A percentile compares a stretch with the other conserved stretches of the same genome.
Evolutionary conservation across 441 rosid species (phyloP).

Genomic region (Pelargonium citronellum): DNA sequence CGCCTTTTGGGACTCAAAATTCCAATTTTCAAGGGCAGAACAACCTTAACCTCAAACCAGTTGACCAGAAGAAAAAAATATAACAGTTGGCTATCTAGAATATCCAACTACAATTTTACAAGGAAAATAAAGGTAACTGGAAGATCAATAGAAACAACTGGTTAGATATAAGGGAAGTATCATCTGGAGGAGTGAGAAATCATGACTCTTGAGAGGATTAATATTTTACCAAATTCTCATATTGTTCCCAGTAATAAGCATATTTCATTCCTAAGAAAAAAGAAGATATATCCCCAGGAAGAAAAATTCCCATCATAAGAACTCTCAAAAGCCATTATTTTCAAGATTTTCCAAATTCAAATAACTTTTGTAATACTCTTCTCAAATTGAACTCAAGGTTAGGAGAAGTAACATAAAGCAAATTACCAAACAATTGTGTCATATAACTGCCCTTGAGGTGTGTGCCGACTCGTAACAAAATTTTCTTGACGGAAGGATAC

Average conservation of each 20-base stretch:
- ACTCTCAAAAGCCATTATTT: background rate
- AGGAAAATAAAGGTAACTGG: background rate
- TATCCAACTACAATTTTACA: background rate
- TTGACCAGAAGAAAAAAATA: no score
- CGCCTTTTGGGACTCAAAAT: no score
- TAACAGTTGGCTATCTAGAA: background rate
- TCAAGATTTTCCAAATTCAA: background rate
- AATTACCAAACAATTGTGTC: constrained; percentile 81
- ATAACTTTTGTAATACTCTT: background rate
- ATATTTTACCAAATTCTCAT: background rate
- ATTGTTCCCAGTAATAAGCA: background rate
- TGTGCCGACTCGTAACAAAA: constrained; percentile 44
- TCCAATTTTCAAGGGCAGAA: no score
- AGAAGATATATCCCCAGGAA: background rate
- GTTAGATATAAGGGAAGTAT: no score
- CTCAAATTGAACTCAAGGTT: background rate
- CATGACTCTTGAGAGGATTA: background rate
- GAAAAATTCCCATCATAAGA: background rate
- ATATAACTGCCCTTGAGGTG: constrained; percentile 36
- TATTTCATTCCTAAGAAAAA: background rate
- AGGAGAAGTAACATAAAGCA: constrained; percentile 1
- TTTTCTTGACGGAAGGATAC: constrained; percentile 76
- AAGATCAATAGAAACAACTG: no score
- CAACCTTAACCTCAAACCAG: no score
- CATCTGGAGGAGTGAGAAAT: no score